Evolutionary conservation across 129 eudicot species (phyloP).

Genomic region (Calendula officinalis): DNA sequence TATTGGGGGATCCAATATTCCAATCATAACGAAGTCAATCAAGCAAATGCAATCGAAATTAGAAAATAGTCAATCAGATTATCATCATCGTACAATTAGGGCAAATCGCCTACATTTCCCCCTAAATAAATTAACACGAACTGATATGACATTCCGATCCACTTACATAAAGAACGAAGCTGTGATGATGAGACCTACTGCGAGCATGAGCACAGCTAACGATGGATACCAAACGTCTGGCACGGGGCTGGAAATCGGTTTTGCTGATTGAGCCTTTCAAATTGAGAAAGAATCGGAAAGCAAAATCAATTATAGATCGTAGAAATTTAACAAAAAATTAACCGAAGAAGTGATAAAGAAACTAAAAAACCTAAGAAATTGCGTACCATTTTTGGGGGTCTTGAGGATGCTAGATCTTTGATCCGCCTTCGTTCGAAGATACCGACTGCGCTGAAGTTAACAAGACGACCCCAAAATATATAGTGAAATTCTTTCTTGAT

Average conservation of each 20-base stretch:
- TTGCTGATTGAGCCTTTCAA: conserved; percentile 58
- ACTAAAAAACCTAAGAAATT: conserved; percentile 21
- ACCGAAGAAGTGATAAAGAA: not conserved
- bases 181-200: conserved; percentile 64
- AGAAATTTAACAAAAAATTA: not conserved
- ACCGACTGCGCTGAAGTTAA: too few species aligned
- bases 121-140: not conserved
- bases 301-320: conserved; percentile 6
- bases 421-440: too few species aligned
- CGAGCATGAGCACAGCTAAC: conserved; percentile 70
- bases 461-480: too few species aligned
- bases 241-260: conserved; percentile 82
- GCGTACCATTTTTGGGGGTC: conserved; percentile 32
- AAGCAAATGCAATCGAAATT: conserved; percentile 7
- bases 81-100: not conserved
- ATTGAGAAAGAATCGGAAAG: conserved; percentile 13
- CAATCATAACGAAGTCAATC: not conserved
- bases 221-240: conserved; percentile 77
- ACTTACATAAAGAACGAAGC: conserved; percentile 91
- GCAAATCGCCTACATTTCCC: conserved; percentile 8
- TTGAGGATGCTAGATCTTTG: conserved; percentile 2
- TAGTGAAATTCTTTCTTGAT: too few species aligned
- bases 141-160: conserved; percentile 9
- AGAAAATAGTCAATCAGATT: conserved; percentile 1
- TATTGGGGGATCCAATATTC: too few species aligned